Base-by-base conservation (phyloP, 164 flowering plant species). In the Kingdonia uniflora region DNA sequence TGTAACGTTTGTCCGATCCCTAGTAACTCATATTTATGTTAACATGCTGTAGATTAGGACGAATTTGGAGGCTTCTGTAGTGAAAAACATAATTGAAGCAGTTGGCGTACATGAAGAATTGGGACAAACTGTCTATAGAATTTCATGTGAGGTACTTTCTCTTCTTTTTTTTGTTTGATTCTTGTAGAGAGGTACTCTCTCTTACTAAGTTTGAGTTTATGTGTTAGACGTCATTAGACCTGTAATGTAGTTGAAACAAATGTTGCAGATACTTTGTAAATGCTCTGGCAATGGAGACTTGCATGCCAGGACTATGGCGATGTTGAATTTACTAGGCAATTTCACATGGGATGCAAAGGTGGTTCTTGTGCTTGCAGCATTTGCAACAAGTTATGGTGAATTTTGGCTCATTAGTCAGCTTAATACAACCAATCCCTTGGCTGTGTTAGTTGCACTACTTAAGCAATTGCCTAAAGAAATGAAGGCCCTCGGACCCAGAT, bases 311-410 rank as follows among this genome's bases (percentile, higher is more conserved):
- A 71, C 85, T 16, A 63, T 90, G 78, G 1, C 23, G 25, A 33
- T 86, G 64, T 75, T 90, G 10, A 77, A 84, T 54, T 57, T 70
- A 49, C 68, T 90, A 5, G 62, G 68, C 19, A 67, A 62, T 20
- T 79, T 71, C 43, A 61, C 62, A 17, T 90, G 95, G 95, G 95
- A 76, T 63, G 83, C 73, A 19, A 89, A 89, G 66, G 59, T 76
- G 66, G 77, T 65, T 40, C 42, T 85, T 58, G 76, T 68, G 21
- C 78, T 89, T 2, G 70, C 92, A 51, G 84, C 92, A 19, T 77
- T 85, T 43, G 83, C 76, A 15, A 67, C 38, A 46, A 70, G 60
- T 57, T 83, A 77, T 64, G 95, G 89, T 5, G 72, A 75, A 62
- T 64, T 77, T 26, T 68, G 77, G 76, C 79, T 89, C 55, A 49